A percentile compares a stretch with the other conserved stretches of the same genome.
Evolutionary conservation across 495 filamentous ascomycete genomes (phyloP).

Genomic region (Lasiosphaeris hirsuta): DNA sequence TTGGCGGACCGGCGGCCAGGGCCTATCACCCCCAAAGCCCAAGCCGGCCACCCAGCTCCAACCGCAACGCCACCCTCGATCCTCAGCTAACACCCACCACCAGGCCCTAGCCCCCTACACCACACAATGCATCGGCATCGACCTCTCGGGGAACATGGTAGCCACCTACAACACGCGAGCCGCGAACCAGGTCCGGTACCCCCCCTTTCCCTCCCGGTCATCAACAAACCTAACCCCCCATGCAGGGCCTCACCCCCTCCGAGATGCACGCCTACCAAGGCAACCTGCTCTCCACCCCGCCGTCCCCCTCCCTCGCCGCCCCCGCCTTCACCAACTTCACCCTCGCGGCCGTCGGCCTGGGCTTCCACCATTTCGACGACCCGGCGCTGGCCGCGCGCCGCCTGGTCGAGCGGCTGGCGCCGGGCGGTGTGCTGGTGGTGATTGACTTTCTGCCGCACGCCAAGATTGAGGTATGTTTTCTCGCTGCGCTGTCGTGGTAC

Average conservation of each 20-base stretch:
- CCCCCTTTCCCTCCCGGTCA: background rate
- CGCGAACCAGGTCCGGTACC: conserved; percentile 38
- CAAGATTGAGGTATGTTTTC: conserved; percentile 23
- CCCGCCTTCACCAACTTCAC: conserved; percentile 60
- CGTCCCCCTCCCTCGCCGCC: conserved; percentile 36
- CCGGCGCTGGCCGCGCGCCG: conserved; percentile 52
- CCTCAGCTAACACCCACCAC: too few relatives aligned
- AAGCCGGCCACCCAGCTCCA: too few relatives aligned
- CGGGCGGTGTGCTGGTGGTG: conserved; percentile 62
- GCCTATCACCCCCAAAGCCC: too few relatives aligned
- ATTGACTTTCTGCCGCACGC: conserved; percentile 58
- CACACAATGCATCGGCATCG: conserved; percentile 59
- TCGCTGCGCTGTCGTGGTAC: background rate
- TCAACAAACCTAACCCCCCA: conserved; percentile 1
- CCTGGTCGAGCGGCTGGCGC: conserved; percentile 56
- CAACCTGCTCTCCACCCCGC: conserved; percentile 49
- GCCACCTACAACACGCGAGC: conserved; percentile 52
- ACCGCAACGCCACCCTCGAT: too few relatives aligned
- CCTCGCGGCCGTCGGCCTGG: conserved; percentile 60
- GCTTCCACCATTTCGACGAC: conserved; percentile 70
- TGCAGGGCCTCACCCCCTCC: conserved; percentile 43
- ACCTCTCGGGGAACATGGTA: conserved; percentile 67
- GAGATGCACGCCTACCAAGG: conserved; percentile 58
- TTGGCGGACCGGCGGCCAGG: too few relatives aligned
- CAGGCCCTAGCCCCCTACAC: conserved; percentile 60